Percentiles rank a stretch among this genome's conserved stretches.
Conservation (phyloP, 306 rosid species). For the Purshia tridentata region DNA sequence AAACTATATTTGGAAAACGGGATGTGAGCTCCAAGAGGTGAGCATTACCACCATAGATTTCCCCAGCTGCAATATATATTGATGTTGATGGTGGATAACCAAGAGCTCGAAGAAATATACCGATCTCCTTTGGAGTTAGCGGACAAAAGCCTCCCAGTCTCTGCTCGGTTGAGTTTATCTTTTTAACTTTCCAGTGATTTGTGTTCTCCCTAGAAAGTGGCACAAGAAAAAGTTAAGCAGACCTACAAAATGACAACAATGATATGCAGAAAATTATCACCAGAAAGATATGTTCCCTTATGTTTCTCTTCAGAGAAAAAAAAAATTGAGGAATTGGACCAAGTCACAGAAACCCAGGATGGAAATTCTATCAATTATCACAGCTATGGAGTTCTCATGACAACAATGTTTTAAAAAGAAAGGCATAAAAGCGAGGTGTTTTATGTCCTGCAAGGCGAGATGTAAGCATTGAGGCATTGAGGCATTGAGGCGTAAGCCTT, state of each 20-base stretch:
- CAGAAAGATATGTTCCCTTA: not conserved
- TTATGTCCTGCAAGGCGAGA: too few relatives aligned
- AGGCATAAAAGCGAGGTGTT: too few relatives aligned
- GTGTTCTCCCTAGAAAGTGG: constrained; percentile 74
- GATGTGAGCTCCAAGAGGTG: constrained; percentile 75
- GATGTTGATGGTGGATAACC: constrained; percentile 73
- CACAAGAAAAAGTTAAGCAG: not conserved
- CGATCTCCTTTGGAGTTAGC: constrained; percentile 86
- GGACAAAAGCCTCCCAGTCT: constrained; percentile 89
- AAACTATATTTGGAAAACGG: constrained; percentile 69
- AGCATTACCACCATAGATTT: constrained; percentile 78
- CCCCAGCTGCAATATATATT: constrained; percentile 92
- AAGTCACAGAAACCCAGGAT: not conserved
- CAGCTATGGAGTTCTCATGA: not conserved
- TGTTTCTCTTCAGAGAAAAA: too few relatives aligned
- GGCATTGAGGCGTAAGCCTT: too few relatives aligned
- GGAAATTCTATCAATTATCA: not conserved
- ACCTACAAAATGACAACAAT: not conserved
- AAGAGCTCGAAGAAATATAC: constrained; percentile 84
- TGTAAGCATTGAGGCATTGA: too few relatives aligned
- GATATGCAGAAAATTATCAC: not conserved
- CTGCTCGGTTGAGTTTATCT: constrained; percentile 78
- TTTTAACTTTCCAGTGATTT: constrained; percentile 82
- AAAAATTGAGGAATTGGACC: not conserved
- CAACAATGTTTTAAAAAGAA: not conserved